phyloP scores from a whole-genome alignment of 164 flowering plant genomes.

The Magnolia kwangsiensis region DNA sequence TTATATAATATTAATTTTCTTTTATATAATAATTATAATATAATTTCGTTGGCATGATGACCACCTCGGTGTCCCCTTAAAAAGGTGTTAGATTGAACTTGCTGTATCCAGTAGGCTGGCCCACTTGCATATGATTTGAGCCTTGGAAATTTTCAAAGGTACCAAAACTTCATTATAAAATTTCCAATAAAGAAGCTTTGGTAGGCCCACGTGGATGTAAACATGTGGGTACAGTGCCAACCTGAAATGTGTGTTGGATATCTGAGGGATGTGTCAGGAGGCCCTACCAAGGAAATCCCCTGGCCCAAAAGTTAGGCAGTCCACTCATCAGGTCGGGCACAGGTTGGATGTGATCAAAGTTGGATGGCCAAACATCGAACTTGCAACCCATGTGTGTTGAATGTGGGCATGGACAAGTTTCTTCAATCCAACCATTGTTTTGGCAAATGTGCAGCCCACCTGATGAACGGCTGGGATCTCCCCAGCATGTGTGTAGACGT shows the following conservation, averaged over 20 bases:
- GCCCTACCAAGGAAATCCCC: background rate
- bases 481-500: too few relatives aligned
- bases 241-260: background rate
- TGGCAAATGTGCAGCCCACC: too few relatives aligned
- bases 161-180: background rate
- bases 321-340: background rate
- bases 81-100: slow-evolving; percentile 1
- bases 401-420: too few relatives aligned
- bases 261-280: too few relatives aligned
- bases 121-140: slow-evolving; percentile 1
- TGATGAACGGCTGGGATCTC: too few relatives aligned
- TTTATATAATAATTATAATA: background rate
- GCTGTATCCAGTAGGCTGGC: background rate
- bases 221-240: background rate
- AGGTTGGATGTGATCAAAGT: too few relatives aligned
- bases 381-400: too few relatives aligned
- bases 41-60: slow-evolving; percentile 5
- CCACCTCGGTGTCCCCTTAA: slow-evolving; percentile 4
- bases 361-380: too few relatives aligned
- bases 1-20: background rate
- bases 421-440: too few relatives aligned
- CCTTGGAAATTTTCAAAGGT: slow-evolving; percentile 2
- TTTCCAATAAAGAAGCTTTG: background rate
- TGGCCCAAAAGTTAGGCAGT: background rate
- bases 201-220: background rate